These are phyloP conservation scores for Sclerotinia trifoliorum DNA, from an alignment of 2,329 filamentous ascomycete species.

Conservation along the genomic window DNA sequence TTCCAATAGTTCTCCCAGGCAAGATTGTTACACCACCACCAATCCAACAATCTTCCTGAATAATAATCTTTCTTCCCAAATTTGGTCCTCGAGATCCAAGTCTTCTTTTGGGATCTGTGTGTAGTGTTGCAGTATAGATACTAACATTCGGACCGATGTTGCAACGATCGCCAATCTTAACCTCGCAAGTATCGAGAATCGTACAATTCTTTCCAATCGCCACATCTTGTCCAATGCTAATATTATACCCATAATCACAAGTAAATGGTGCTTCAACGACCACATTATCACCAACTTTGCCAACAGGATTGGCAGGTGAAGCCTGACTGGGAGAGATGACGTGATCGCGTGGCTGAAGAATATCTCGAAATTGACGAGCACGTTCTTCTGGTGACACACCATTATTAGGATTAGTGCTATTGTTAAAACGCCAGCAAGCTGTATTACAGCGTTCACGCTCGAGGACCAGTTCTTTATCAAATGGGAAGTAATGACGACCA, in stretches of 20 bases:
- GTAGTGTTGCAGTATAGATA: conserved; percentile 73
- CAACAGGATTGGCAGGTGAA: conserved; percentile 54
- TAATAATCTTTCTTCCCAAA: conserved; percentile 67
- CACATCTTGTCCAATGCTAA: conserved; percentile 81
- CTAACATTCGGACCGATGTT: conserved; percentile 82
- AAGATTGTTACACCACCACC: conserved; percentile 61
- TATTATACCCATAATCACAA: conserved; percentile 96
- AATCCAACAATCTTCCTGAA: conserved; percentile 71
- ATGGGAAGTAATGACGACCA: conserved; percentile 76
- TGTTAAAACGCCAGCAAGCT: conserved; percentile 84
- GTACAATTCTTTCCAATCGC: conserved; percentile 80
- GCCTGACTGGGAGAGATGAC: conserved; percentile 56
- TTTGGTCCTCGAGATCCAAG: conserved; percentile 72
- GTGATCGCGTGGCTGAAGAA: conserved; percentile 62
- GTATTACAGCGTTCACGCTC: conserved; percentile 83
- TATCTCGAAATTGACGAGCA: conserved; percentile 67
- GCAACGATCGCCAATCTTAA: conserved; percentile 75
- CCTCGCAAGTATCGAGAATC: conserved; percentile 80
- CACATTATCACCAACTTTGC: conserved; percentile 69
- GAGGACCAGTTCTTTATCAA: conserved; percentile 71
- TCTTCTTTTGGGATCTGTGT: conserved; percentile 69
- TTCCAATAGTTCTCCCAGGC: conserved; percentile 53
- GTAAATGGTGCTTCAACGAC: conserved; percentile 84
- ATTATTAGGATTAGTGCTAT: conserved; percentile 70
- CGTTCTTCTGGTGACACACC: conserved; percentile 69